Base-by-base conservation (phyloP, 495 filamentous ascomycete genomes). In the Tuber borchii region DNA sequence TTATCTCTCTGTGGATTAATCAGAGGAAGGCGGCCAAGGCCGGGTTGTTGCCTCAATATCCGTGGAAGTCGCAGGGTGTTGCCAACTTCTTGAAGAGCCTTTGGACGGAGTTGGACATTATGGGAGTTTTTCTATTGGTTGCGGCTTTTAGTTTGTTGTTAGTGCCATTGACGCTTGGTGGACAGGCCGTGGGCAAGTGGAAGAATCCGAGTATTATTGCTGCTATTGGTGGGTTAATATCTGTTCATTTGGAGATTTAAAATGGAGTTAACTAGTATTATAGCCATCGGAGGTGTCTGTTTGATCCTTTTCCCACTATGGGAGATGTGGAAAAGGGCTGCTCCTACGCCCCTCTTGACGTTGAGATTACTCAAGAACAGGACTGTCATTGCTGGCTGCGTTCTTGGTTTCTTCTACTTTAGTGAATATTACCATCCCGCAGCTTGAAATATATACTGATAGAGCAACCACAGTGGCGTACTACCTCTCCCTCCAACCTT, bases 401-500 rank as follows among this genome's bases (percentile, higher is more conserved):
- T 86, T 0, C 84, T 91, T 77, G 86, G 83, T 4, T 88, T 88
- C 77, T 91, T 89, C 84, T 91, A 90, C 71, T 91, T 90, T 78
- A 89, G 77, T 79, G 1, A 74, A 72, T 70, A 14, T 19, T 51
- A 37, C 26, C 16, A 2, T 19, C 20, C 19, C 14, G 43, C n/a
- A 85, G 87, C 83, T 73, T 83, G 80, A 12, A 0, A 46, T 20
- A 44, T 74, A 73, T 56, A 42, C 69, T 73, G 78, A 82, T 74
- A 77, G 76, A 8, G 26, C 75, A 79, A 73, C 51, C 34, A 10
- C 14, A 79, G 77, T 90, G 85, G 89, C 88, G 22, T 91, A 90
- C 80, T 91, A 90, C 79, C 88, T 91, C 68, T 90, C 89, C 34
- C 85, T 90, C 70, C 88, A 90, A 70, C 88, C 88, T 12, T 92